phyloP scores from a whole-genome alignment of 441 rosid genomes.

The Erodium trifolium region DNA sequence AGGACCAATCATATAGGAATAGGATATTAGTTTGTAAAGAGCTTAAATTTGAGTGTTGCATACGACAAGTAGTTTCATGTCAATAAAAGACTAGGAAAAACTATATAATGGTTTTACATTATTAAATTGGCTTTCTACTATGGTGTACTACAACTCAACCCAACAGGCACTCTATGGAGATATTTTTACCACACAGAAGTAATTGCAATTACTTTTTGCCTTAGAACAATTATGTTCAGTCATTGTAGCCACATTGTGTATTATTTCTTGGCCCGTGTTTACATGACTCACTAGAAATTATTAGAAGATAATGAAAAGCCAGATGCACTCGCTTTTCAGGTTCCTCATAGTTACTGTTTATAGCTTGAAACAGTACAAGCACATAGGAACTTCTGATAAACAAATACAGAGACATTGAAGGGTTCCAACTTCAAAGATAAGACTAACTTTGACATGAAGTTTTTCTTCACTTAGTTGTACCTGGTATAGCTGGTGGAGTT shows the following conservation, averaged over 20 bases:
- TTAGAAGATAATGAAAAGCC: no score
- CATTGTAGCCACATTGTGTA: neutral
- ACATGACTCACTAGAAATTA: no score
- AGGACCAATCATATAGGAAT: slow-evolving; percentile 13
- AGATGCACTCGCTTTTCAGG: no score
- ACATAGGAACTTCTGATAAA: neutral
- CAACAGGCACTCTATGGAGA: neutral
- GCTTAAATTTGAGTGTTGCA: neutral
- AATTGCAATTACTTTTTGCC: no score
- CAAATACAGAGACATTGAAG: slow-evolving; percentile 7
- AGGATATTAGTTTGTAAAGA: neutral
- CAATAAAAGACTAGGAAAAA: neutral
- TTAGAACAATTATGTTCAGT: no score
- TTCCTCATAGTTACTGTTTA: no score
- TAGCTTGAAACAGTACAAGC: no score
- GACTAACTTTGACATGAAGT: neutral
- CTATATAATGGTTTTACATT: neutral
- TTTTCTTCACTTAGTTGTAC: slow-evolving; percentile 23
- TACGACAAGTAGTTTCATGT: neutral
- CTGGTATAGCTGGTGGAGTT: slow-evolving; percentile 41
- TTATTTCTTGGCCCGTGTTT: neutral
- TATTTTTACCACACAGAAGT: no score
- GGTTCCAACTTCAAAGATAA: neutral
- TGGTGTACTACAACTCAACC: neutral
- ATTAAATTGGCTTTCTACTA: no score